These are phyloP conservation scores for Kodamaea ohmeri DNA, from an alignment of 1,139 yeast species.

Conservation along the genomic window DNA sequence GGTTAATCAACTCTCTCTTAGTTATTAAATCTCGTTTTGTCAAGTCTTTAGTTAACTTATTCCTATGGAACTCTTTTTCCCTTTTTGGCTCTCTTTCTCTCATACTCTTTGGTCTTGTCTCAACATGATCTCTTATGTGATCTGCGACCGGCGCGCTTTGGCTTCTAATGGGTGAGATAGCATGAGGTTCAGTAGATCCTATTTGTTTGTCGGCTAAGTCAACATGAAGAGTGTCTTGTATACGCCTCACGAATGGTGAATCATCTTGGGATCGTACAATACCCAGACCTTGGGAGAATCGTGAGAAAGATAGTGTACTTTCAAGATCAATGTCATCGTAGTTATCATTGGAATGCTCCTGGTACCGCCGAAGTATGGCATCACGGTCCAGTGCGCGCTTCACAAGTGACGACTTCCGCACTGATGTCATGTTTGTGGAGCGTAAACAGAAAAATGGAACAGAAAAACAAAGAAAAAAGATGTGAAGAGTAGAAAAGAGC, in stretches of 20 bases:
- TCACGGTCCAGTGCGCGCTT: conserved; percentile 12
- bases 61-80: too few relatives aligned
- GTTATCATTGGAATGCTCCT: conserved; percentile 14
- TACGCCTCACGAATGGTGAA: conserved; percentile 28
- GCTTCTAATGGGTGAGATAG: too few relatives aligned
- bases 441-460: neutral
- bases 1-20: too few relatives aligned
- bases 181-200: too few relatives aligned
- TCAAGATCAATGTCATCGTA: conserved; percentile 24
- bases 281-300: conserved; percentile 32
- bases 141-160: too few relatives aligned
- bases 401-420: conserved; percentile 13
- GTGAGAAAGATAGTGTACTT: conserved; percentile 36
- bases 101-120: neutral
- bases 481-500: neutral
- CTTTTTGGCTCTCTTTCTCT: neutral
- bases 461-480: neutral
- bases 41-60: too few relatives aligned
- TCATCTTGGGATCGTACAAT: conserved; percentile 16
- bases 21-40: too few relatives aligned
- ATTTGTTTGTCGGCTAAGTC: conserved; percentile 1
- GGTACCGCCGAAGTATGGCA: conserved; percentile 15
- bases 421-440: conserved; percentile 1
- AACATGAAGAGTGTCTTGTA: conserved; percentile 19
- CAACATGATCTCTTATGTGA: too few relatives aligned